Conservation (phyloP, 495 filamentous ascomycete species). For the Bathelium albidoporum region DNA sequence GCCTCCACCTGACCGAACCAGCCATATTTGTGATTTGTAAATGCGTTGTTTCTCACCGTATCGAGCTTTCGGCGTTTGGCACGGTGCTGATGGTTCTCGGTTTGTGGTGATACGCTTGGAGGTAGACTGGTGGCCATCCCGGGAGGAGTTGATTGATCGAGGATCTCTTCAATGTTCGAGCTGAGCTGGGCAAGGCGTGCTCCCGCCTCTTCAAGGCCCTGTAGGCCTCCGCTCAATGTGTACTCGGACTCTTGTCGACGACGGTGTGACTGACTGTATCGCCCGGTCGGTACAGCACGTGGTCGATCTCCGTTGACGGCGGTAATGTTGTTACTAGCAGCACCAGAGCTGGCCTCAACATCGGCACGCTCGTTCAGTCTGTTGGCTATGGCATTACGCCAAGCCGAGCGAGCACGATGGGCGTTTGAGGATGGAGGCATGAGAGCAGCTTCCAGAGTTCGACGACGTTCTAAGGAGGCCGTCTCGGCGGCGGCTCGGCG, state of each 20-base stretch:
- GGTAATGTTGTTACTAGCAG: not conserved
- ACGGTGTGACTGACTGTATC: slow-evolving; percentile 1
- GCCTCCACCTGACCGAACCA: slow-evolving; percentile 74
- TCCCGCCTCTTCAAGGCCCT: slow-evolving; percentile 1
- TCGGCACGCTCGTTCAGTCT: not conserved
- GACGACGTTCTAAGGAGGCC: not conserved
- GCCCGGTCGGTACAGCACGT: not conserved
- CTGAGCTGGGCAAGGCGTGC: slow-evolving; percentile 3
- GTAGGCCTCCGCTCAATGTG: not conserved
- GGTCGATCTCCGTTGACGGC: not conserved
- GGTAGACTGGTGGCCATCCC: not conserved
- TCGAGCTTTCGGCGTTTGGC: slow-evolving; percentile 11
- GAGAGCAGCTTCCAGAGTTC: not conserved
- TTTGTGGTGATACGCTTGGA: not conserved
- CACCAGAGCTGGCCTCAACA: not conserved
- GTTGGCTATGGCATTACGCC: not conserved
- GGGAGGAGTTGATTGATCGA: not conserved
- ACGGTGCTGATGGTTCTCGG: not conserved
- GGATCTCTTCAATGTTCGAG: slow-evolving; percentile 1
- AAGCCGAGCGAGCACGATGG: not conserved
- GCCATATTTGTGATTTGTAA: slow-evolving; percentile 47
- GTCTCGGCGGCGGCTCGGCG: not conserved
- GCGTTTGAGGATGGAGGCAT: not conserved
- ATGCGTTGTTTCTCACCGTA: slow-evolving; percentile 18
- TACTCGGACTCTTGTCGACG: slow-evolving; percentile 1